Base-by-base conservation (phyloP, 2,329 filamentous ascomycete species). In the Fusarium kyushuense region DNA sequence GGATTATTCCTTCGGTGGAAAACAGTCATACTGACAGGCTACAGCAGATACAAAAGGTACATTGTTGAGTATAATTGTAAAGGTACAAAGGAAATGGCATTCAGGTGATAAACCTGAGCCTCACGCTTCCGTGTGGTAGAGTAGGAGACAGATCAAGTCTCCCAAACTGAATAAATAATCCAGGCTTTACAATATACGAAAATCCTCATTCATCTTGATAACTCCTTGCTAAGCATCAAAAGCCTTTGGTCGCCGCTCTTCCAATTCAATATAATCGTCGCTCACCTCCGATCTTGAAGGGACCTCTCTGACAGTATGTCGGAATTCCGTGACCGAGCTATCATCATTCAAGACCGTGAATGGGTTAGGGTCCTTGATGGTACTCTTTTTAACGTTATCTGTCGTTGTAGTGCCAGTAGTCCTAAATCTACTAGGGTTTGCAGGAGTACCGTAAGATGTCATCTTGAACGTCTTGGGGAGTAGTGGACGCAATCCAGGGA, bases 381-480 rank as follows among this genome's bases (percentile, higher is more conserved):
- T 25, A 29, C 57, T 59, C 13, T 11, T 48, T 2, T 59, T 59
- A 1, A 13, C 57, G 14, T 41, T 51, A 14, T 58, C 54, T 9
- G 57, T 58, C 2, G 23, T 16, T 1, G 42, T 13, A 2, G 54
- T 59, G 1, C 41, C 57, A 10, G 54, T 58, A n/a, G 57, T 58
- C 23, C 35, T 51, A 23, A 59, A 59, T 36, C 57, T 35, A 17
- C 54, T 58, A 2, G 57, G 57, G 9, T 59, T 59, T 1, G 57
- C 57, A 1, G 57, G 42, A 30, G 54, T 59, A 2, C 54, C 54
- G 1, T 59, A 59, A 4, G 57, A 59, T 0, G 57, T 19, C 54
- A 58, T 51, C 57, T 59, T 59, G 8, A 59, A 58, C 2, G 57
- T 59, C 57, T 59, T 59, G 54, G 57, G 57, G 1, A 59, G 19